Conservation (phyloP, 805 yeast genomes). For the Komagataella pastoris region DNA sequence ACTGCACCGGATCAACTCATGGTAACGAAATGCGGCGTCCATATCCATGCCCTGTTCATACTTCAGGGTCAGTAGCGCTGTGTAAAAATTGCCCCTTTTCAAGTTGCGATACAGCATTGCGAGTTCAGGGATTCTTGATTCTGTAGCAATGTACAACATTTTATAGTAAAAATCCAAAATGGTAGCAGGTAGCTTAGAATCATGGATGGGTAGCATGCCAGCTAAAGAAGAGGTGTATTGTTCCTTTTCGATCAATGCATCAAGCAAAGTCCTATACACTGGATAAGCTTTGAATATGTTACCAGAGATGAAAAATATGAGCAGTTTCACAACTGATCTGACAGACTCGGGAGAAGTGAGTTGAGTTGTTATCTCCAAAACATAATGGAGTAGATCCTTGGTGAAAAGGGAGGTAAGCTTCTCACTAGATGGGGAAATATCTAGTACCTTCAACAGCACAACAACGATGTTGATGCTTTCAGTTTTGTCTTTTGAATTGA, state of each 20-base stretch:
- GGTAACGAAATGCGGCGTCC: neutral
- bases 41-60: neutral
- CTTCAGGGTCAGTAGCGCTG: neutral
- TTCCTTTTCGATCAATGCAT: neutral
- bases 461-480: conserved; percentile 40
- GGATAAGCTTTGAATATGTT: neutral
- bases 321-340: neutral
- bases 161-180: neutral
- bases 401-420: conserved; percentile 23
- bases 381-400: conserved; percentile 22
- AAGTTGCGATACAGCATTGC: neutral
- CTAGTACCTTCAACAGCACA: conserved; percentile 38
- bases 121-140: neutral
- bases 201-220: neutral
- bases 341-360: neutral
- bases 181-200: neutral
- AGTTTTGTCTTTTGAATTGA: conserved; percentile 28
- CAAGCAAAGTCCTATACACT: neutral
- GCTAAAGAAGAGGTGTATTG: neutral
- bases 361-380: conserved; percentile 22
- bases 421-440: conserved; percentile 26
- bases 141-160: neutral
- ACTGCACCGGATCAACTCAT: neutral
- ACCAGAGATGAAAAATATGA: neutral
- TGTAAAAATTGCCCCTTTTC: neutral